Conservation (phyloP, 371 early-diverging fungal genomes). For the Apophysomyces sp. region DNA sequence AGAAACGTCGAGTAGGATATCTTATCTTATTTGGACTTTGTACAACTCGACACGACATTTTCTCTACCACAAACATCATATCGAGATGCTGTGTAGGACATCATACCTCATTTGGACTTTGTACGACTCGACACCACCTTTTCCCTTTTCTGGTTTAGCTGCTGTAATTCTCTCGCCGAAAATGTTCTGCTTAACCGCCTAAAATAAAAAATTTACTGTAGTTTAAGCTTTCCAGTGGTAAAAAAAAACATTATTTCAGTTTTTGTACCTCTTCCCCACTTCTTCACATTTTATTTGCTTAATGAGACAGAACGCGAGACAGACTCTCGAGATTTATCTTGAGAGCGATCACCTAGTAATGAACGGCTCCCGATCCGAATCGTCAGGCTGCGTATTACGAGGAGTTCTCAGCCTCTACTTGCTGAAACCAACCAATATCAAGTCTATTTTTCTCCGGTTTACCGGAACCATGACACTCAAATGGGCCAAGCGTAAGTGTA, state of each 20-base stretch:
- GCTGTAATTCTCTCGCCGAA: too few relatives aligned
- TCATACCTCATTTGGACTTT: too few relatives aligned
- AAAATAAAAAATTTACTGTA: too few relatives aligned
- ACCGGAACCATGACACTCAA: conserved; percentile 21
- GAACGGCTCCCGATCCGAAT: conserved; percentile 29
- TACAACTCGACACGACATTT: too few relatives aligned
- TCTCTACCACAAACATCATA: too few relatives aligned
- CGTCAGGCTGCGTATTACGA: conserved; percentile 35
- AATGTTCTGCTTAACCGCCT: neutral
- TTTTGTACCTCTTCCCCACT: neutral
- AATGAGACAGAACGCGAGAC: conserved; percentile 2
- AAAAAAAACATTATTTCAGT: neutral
- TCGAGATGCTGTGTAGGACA: too few relatives aligned
- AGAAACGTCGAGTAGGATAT: too few relatives aligned
- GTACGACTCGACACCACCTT: too few relatives aligned
- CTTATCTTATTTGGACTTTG: too few relatives aligned
- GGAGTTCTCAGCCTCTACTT: conserved; percentile 23
- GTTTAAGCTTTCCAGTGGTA: neutral
- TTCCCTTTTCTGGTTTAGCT: too few relatives aligned
- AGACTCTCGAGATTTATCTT: conserved; percentile 25
- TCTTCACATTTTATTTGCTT: neutral
- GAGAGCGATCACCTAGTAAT: conserved; percentile 31
- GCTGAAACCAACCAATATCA: conserved; percentile 14
- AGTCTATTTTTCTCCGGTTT: conserved; percentile 21
- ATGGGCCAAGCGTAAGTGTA: conserved; percentile 28